Evolutionary conservation across 441 rosid species (phyloP).

Genomic region (Croton laevigatus): DNA sequence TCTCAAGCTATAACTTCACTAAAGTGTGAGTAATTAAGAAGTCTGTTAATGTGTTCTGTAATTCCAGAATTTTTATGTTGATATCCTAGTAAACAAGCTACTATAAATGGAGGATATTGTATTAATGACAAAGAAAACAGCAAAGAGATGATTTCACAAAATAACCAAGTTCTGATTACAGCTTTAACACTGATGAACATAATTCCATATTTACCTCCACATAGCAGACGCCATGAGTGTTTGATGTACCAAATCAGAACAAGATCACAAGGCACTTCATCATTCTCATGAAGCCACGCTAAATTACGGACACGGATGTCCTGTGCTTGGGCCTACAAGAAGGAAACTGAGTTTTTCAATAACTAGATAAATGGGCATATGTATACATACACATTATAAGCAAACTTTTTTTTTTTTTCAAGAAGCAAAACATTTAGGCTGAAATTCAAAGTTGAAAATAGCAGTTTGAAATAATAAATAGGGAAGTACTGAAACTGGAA

Average conservation of each 20-base stretch:
- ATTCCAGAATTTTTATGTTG: not conserved
- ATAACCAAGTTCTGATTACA: conserved; percentile 1
- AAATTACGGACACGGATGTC: conserved; percentile 84
- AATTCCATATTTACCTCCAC: conserved; percentile 59
- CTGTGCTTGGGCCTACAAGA: conserved; percentile 82
- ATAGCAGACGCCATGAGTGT: conserved; percentile 90
- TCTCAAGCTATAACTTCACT: not conserved
- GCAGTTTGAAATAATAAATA: too few relatives aligned
- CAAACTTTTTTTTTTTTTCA: too few relatives aligned
- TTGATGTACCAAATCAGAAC: conserved; percentile 91
- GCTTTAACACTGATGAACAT: not conserved
- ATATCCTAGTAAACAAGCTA: not conserved
- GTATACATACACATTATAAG: too few relatives aligned
- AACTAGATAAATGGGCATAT: not conserved
- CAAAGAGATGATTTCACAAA: not conserved
- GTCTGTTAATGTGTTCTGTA: not conserved
- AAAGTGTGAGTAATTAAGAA: not conserved
- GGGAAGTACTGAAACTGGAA: not conserved
- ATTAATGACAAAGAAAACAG: not conserved
- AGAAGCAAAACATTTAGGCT: not conserved
- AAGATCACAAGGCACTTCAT: conserved; percentile 99
- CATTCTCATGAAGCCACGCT: conserved; percentile 99
- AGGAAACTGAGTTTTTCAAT: conserved; percentile 12
- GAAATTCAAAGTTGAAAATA: too few relatives aligned
- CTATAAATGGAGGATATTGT: not conserved